Conservation (phyloP, 2,329 filamentous ascomycete genomes). For the Cryphonectria japonica region DNA sequence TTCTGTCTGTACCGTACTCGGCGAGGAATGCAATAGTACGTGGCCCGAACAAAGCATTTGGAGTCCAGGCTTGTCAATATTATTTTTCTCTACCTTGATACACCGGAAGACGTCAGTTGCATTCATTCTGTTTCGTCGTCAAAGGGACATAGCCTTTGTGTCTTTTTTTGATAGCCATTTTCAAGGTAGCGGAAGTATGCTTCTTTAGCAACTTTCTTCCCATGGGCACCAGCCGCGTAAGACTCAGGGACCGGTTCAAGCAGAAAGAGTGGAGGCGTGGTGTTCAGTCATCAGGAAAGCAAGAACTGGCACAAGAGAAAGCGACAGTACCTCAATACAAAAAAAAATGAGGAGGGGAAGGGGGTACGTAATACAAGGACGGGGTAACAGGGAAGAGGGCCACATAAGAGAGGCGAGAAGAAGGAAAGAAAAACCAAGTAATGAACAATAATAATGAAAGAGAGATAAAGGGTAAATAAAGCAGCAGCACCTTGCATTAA, state of each 20-base stretch:
- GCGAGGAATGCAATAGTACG: neutral
- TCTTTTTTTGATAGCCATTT: neutral
- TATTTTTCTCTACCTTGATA: neutral
- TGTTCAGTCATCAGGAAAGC: neutral
- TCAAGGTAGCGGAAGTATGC: neutral
- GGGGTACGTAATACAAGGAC: neutral
- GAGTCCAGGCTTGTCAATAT: neutral
- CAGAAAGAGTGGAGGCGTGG: neutral
- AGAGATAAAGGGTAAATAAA: neutral
- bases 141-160: too few species aligned
- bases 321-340: neutral
- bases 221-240: neutral
- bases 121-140: neutral
- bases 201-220: neutral
- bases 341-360: neutral
- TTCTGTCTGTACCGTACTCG: neutral
- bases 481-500: neutral
- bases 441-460: neutral
- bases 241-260: neutral
- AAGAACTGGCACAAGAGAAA: neutral
- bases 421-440: neutral
- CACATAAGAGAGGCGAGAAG: neutral
- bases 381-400: neutral
- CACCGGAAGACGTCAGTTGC: neutral
- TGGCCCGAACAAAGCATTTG: neutral